Evolutionary conservation across 495 filamentous ascomycete species (phyloP).

Genomic region (Talaromyces nanjingensis): DNA sequence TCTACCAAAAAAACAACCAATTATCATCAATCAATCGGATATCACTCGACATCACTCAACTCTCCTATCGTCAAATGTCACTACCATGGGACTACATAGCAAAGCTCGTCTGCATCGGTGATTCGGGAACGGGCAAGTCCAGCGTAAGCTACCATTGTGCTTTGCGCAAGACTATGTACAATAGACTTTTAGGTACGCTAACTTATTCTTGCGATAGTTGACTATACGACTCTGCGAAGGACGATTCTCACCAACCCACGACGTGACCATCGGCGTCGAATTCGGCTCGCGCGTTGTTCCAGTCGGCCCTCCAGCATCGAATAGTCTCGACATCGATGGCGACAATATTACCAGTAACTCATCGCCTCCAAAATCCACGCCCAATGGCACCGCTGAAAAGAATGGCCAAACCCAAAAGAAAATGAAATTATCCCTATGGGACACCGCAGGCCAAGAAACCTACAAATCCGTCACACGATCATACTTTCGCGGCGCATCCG

Average conservation of each 20-base stretch:
- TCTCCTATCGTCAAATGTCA: slow-evolving; percentile 48
- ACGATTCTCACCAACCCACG: slow-evolving; percentile 84
- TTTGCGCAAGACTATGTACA: slow-evolving; percentile 12
- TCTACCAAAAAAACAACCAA: neutral
- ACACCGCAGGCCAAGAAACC: slow-evolving; percentile 95
- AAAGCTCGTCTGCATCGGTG: slow-evolving; percentile 95
- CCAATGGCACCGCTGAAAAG: neutral
- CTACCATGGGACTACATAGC: slow-evolving; percentile 96
- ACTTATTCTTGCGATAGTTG: slow-evolving; percentile 42
- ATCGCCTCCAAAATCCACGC: slow-evolving; percentile 1
- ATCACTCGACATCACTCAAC: neutral
- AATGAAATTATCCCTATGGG: slow-evolving; percentile 84
- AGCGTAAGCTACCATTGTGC: slow-evolving; percentile 37
- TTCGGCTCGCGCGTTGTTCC: slow-evolving; percentile 93
- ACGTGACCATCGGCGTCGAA: slow-evolving; percentile 97
- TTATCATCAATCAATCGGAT: neutral
- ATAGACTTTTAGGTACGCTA: neutral
- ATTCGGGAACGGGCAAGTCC: slow-evolving; percentile 89
- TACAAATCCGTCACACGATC: slow-evolving; percentile 92
- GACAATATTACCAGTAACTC: neutral
- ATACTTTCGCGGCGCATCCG: slow-evolving; percentile 91
- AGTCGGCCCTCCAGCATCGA: slow-evolving; percentile 66
- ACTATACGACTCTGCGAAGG: slow-evolving; percentile 96
- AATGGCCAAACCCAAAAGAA: slow-evolving; percentile 48
- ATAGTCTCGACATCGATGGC: slow-evolving; percentile 29